Base-by-base conservation (phyloP, 2,329 filamentous ascomycete genomes). In the Ceratocystiopsis brevicomis region DNA sequence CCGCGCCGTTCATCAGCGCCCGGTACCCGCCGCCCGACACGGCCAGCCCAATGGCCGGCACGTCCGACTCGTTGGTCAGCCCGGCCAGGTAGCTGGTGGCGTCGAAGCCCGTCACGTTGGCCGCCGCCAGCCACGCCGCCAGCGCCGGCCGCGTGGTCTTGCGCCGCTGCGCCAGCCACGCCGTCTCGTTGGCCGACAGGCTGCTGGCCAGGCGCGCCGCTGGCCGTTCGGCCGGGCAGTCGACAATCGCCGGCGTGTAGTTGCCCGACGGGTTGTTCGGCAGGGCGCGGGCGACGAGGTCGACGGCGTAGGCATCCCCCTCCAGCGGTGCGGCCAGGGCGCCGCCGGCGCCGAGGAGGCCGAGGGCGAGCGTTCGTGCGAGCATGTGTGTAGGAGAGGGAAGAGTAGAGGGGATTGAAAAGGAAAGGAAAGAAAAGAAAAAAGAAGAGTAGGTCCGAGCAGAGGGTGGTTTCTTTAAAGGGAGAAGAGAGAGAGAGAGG, bases 1-100 rank as follows among this genome's bases (percentile, higher is more conserved):
- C 86, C 15, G 78, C 86, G 35, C 83, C 85, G 54, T 81, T 88
- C 64, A 87, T 66, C 63, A 92, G 67, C n/a, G 86, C 85, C 45
- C 86, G 70, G 57, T 90, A 93, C 34, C 86, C 86, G 56, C 86
- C 86, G 13, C 85, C 85, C 0, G 83, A 90, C 38, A 81, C 65
- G 12, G 85, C 82, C 48, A 93, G 72, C 15, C 68, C 84, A 48
- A 93, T 76, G 51, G 67, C 69, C 42, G 68, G 68, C 47, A 68
- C 57, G 21, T 62, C 59, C 15, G 50, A 33, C 6, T 33, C 10
- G 6, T 33, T 18, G 46, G 42, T 54, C 30, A 72, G 58, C 25
- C 25, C 25, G 47, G 74, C 60, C 47, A 96, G 75, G 56, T 90
- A 96, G 2, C 61, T 56, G 1, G 65, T 66, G n/a, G 76, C 78